phyloP scores from a whole-genome alignment of 2,329 filamentous ascomycete species.

The Colletotrichum simmondsii region DNA sequence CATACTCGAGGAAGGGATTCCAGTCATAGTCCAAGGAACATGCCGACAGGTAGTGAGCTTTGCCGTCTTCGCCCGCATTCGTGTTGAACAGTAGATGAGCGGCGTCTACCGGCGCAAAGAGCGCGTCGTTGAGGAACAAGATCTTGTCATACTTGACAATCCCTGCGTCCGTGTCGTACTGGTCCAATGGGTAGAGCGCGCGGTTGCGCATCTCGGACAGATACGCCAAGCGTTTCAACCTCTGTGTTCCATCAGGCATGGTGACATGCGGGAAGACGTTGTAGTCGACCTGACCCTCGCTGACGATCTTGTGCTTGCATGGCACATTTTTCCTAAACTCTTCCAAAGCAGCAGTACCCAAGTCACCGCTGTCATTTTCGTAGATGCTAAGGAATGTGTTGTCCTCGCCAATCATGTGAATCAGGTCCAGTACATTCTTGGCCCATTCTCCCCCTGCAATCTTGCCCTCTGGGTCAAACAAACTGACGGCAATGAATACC shows the following conservation, averaged over 20 bases:
- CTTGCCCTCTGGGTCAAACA: slow-evolving; percentile 72
- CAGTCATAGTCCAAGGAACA: slow-evolving; percentile 77
- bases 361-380: slow-evolving; percentile 74
- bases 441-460: slow-evolving; percentile 75
- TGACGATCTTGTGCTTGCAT: slow-evolving; percentile 63
- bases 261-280: slow-evolving; percentile 67
- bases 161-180: slow-evolving; percentile 48
- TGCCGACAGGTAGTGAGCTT: slow-evolving; percentile 71
- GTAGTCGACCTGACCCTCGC: slow-evolving; percentile 68
- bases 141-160: slow-evolving; percentile 62
- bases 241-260: slow-evolving; percentile 69
- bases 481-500: slow-evolving; percentile 78
- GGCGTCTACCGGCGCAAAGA: slow-evolving; percentile 61
- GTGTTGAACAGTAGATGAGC: slow-evolving; percentile 71
- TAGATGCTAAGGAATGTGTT: slow-evolving; percentile 81
- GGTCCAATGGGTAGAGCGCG: slow-evolving; percentile 72
- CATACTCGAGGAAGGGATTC: slow-evolving; percentile 76
- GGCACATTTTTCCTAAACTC: slow-evolving; percentile 60
- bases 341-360: slow-evolving; percentile 64
- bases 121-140: slow-evolving; percentile 76
- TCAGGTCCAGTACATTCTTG: slow-evolving; percentile 66
- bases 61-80: slow-evolving; percentile 62
- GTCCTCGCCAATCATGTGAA: slow-evolving; percentile 73
- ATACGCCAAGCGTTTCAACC: slow-evolving; percentile 80
- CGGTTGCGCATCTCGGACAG: slow-evolving; percentile 79